phyloP scores from a whole-genome alignment of 2,329 filamentous ascomycete species.

The Ascochyta pisi region DNA sequence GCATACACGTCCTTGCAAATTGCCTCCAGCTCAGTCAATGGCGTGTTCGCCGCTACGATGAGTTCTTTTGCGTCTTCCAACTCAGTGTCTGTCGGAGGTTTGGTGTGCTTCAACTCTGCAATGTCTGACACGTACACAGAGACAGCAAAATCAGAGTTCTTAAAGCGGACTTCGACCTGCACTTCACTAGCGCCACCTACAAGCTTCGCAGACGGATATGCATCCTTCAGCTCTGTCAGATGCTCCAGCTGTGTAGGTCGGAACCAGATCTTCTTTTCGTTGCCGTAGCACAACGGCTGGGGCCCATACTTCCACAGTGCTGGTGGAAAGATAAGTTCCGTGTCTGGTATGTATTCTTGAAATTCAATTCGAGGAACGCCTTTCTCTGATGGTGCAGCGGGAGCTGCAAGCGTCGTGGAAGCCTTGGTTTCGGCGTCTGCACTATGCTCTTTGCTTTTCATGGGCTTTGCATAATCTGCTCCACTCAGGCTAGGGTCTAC shows the following conservation, averaged over 20 bases:
- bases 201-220: conserved; percentile 86
- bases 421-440: conserved; percentile 59
- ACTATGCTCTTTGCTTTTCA: conserved; percentile 44
- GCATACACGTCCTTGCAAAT: conserved; percentile 78
- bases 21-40: conserved; percentile 84
- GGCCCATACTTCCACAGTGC: conserved; percentile 80
- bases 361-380: conserved; percentile 70
- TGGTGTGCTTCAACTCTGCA: conserved; percentile 76
- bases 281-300: conserved; percentile 83
- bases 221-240: conserved; percentile 84
- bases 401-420: conserved; percentile 42
- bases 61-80: conserved; percentile 52
- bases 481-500: conserved; percentile 37
- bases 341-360: conserved; percentile 87
- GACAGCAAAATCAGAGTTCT: conserved; percentile 84
- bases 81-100: conserved; percentile 34
- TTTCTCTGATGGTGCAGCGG: conserved; percentile 61
- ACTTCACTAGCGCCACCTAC: conserved; percentile 96
- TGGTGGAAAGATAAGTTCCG: conserved; percentile 92
- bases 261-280: conserved; percentile 93
- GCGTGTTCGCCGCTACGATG: conserved; percentile 88
- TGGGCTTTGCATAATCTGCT: conserved; percentile 41
- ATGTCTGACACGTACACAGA: conserved; percentile 95
- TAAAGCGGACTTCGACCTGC: conserved; percentile 97
- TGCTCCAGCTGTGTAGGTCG: conserved; percentile 84